phyloP scores from a whole-genome alignment of 208 protist genomes.

The Endotrypanum monterogeii region DNA sequence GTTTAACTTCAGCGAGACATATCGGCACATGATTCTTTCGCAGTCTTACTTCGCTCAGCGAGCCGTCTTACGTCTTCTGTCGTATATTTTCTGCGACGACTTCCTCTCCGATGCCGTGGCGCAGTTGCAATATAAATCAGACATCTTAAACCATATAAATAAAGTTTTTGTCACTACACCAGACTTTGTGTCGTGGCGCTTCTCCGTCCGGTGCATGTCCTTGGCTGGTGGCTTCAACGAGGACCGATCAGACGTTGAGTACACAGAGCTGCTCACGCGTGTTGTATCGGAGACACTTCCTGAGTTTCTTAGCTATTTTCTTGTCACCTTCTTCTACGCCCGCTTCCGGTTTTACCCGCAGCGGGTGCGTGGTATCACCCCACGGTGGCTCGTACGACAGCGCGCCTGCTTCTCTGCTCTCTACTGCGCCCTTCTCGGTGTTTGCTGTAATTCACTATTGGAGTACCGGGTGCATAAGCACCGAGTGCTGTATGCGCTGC shows the following conservation, averaged over 20 bases:
- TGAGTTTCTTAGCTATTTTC: conserved; percentile 85
- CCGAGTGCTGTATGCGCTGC: conserved; percentile 79
- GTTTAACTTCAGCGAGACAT: conserved; percentile 90
- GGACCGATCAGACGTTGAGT: conserved; percentile 83
- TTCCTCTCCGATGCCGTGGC: conserved; percentile 82
- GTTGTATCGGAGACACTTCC: conserved; percentile 68
- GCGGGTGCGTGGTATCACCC: conserved; percentile 76
- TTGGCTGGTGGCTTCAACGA: conserved; percentile 89
- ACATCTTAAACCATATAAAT: conserved; percentile 89
- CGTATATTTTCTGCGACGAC: conserved; percentile 90
- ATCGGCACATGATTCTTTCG: conserved; percentile 88
- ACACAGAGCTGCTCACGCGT: conserved; percentile 76
- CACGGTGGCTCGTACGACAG: conserved; percentile 78
- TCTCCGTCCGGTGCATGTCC: conserved; percentile 88
- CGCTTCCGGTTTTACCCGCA: conserved; percentile 80
- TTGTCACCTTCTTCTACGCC: conserved; percentile 78
- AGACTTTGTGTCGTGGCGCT: conserved; percentile 90
- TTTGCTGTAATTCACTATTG: conserved; percentile 66
- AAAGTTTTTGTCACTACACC: conserved; percentile 83
- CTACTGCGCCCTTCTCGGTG: conserved; percentile 69
- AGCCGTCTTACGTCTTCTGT: conserved; percentile 72
- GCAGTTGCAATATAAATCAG: conserved; percentile 90
- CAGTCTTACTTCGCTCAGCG: conserved; percentile 86
- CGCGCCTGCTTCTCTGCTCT: conserved; percentile 76
- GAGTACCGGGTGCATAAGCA: conserved; percentile 83